Percentiles rank a stretch among this genome's conserved stretches.
Evolutionary conservation across 2,329 filamentous ascomycete genomes (phyloP).

Genomic region (Penicillium sp.): DNA sequence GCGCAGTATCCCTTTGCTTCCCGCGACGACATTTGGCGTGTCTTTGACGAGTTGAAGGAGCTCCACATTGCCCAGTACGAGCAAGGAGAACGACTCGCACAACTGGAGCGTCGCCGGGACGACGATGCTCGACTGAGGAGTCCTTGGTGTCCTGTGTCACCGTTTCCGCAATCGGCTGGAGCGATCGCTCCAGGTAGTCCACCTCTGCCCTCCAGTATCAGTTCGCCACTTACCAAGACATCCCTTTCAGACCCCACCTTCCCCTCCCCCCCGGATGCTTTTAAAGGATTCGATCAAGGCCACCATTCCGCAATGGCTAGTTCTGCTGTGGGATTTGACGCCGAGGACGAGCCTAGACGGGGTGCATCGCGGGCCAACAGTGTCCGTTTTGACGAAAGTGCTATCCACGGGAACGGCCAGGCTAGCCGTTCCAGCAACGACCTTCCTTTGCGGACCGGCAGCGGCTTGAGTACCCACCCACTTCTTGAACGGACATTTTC

Average conservation of each 20-base stretch:
- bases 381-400: slow-evolving; percentile 95
- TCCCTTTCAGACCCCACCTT: slow-evolving; percentile 66
- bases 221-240: slow-evolving; percentile 5
- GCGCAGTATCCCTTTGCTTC: slow-evolving; percentile 63
- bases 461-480: slow-evolving; percentile 71
- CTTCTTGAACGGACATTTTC: slow-evolving; percentile 90
- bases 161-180: slow-evolving; percentile 81
- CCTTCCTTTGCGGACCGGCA: slow-evolving; percentile 73
- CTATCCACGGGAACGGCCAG: slow-evolving; percentile 83
- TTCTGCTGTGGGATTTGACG: slow-evolving; percentile 72
- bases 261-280: slow-evolving; percentile 76
- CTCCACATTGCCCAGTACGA: slow-evolving; percentile 60
- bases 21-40: slow-evolving; percentile 62
- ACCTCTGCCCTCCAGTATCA: slow-evolving; percentile 2
- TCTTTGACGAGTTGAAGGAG: slow-evolving; percentile 61
- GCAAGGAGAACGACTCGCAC: slow-evolving; percentile 59
- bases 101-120: slow-evolving; percentile 60
- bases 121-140: slow-evolving; percentile 70
- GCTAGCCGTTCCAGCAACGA: slow-evolving; percentile 79
- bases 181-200: slow-evolving; percentile 82
- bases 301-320: slow-evolving; percentile 76
- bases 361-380: slow-evolving; percentile 92
- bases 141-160: slow-evolving; percentile 80
- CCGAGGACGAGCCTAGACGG: slow-evolving; percentile 80
- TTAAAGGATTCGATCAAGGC: slow-evolving; percentile 82